Evolutionary conservation across 2,329 filamentous ascomycete genomes (phyloP).

Genomic region (Verticillium klebahnii): DNA sequence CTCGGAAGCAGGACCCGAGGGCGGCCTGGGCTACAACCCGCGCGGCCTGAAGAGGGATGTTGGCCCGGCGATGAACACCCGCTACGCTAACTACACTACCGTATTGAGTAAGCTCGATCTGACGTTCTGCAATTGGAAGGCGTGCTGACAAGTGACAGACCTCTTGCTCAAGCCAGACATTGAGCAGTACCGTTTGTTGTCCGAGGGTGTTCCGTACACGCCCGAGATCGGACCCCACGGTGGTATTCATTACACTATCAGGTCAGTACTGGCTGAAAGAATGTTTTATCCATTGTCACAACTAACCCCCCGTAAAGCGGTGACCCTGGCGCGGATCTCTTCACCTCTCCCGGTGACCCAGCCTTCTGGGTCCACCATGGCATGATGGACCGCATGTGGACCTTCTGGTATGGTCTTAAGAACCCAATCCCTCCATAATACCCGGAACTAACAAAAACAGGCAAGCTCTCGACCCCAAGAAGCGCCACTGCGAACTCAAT

Average conservation of each 20-base stretch:
- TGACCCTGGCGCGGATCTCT: slow-evolving; percentile 21
- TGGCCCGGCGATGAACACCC: slow-evolving; percentile 21
- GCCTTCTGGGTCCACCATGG: slow-evolving; percentile 19
- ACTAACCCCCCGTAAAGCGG: slow-evolving; percentile 11
- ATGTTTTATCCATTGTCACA: not conserved
- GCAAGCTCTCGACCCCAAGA: slow-evolving; percentile 14
- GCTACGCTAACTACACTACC: slow-evolving; percentile 23
- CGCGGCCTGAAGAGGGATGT: slow-evolving; percentile 26
- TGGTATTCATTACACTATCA: slow-evolving; percentile 24
- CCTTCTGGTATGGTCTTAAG: slow-evolving; percentile 14
- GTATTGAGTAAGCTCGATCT: slow-evolving; percentile 7
- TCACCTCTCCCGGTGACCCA: slow-evolving; percentile 18
- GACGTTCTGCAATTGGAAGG: not conserved
- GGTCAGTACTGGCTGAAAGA: slow-evolving; percentile 4
- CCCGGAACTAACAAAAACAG: slow-evolving; percentile 1
- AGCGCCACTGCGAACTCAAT: slow-evolving; percentile 19
- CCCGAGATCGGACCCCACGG: slow-evolving; percentile 24
- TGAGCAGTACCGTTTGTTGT: slow-evolving; percentile 25
- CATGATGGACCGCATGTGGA: slow-evolving; percentile 20
- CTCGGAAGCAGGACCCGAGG: slow-evolving; percentile 14
- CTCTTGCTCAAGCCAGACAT: slow-evolving; percentile 26
- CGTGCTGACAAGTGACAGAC: slow-evolving; percentile 7
- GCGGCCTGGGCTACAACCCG: slow-evolving; percentile 29
- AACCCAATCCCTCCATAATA: not conserved
- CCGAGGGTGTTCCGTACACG: slow-evolving; percentile 26